These are phyloP conservation scores for Phaeosphaeria sp. DNA, from an alignment of 2,329 filamentous ascomycete species.

Conservation along the genomic window DNA sequence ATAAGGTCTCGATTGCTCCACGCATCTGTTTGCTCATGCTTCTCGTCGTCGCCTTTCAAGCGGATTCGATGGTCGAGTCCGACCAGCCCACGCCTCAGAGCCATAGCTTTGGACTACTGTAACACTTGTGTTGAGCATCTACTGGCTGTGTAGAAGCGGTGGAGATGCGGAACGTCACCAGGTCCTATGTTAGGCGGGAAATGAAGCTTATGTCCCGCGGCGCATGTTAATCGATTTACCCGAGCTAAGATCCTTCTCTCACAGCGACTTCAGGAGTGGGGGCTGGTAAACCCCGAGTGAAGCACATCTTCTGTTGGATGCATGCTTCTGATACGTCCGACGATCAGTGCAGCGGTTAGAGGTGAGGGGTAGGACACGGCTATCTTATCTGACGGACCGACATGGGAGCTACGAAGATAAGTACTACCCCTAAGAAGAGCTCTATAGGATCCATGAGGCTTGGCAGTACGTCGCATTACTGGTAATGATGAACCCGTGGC, in stretches of 20 bases:
- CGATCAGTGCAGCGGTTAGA: background rate
- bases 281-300: background rate
- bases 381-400: background rate
- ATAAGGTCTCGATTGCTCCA: conserved; percentile 50
- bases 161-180: background rate
- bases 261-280: background rate
- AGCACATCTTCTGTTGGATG: background rate
- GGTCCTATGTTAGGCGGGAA: background rate
- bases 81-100: conserved; percentile 17
- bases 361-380: background rate
- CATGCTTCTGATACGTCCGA: background rate
- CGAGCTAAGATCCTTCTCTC: background rate
- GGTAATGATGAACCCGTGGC: background rate
- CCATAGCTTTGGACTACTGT: conserved; percentile 4
- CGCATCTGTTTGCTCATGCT: conserved; percentile 55
- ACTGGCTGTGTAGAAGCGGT: background rate
- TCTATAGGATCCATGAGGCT: background rate
- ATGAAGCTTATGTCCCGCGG: background rate
- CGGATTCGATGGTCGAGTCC: conserved; percentile 41
- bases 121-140: background rate
- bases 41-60: conserved; percentile 49
- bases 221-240: background rate
- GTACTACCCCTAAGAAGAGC: background rate
- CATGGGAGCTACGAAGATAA: background rate
- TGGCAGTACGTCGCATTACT: background rate